Evolutionary conservation across 2,329 filamentous ascomycete species (phyloP).

Genomic region (Aureobasidium melanogenum): DNA sequence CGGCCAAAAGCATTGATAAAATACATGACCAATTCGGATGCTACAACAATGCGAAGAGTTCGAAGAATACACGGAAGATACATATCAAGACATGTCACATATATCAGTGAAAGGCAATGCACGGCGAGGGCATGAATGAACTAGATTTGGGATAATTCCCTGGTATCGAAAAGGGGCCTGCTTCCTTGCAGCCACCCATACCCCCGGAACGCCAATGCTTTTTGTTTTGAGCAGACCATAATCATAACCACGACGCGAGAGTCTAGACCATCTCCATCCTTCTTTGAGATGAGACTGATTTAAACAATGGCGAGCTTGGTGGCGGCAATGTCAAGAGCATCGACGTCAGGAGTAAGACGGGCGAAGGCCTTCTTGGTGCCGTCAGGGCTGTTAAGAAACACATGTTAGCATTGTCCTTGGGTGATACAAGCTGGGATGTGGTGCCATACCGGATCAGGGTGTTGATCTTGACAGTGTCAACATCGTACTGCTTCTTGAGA

Average conservation of each 20-base stretch:
- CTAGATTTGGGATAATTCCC: conserved; percentile 10
- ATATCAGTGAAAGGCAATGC: background rate
- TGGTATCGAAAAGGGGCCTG: conserved; percentile 9
- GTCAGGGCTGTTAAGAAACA: conserved; percentile 57
- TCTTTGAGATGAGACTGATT: conserved; percentile 23
- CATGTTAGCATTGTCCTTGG: conserved; percentile 12
- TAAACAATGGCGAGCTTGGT: conserved; percentile 99
- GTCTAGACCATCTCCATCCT: background rate
- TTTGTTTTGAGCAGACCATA: conserved; percentile 10
- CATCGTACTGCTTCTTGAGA: conserved; percentile 98
- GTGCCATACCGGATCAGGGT: conserved; percentile 76
- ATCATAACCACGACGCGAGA: conserved; percentile 1
- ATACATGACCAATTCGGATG: background rate
- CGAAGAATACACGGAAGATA: no score
- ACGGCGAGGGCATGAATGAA: conserved; percentile 11
- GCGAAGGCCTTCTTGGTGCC: conserved; percentile 98
- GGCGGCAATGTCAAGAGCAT: conserved; percentile 97
- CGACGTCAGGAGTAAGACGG: conserved; percentile 89
- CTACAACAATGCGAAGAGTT: no score
- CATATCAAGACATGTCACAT: background rate
- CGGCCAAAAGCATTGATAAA: background rate
- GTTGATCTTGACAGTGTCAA: conserved; percentile 98
- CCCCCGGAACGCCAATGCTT: conserved; percentile 12
- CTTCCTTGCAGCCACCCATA: conserved; percentile 12
- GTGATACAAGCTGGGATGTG: no score